Conservation (phyloP, 352 stramenopile genomes). For the Pythium utonaiense region DNA sequence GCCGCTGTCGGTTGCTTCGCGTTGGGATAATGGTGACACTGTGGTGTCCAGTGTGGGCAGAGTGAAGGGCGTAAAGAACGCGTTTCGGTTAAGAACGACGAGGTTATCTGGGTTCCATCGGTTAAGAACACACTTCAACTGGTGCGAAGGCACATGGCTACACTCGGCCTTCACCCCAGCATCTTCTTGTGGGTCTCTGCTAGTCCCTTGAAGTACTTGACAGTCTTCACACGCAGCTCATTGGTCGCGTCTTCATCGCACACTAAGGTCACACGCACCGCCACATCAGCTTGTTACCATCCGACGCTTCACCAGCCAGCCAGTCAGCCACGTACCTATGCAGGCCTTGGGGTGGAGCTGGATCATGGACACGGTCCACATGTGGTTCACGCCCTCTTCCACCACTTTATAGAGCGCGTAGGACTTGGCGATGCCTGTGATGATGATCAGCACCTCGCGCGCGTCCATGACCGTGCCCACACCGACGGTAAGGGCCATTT, state of each 20-base stretch:
- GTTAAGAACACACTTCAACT: background rate
- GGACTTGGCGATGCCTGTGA: constrained; percentile 81
- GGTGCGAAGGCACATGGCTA: background rate
- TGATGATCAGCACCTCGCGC: constrained; percentile 86
- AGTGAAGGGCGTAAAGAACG: background rate
- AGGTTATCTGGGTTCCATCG: background rate
- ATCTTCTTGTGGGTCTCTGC: constrained; percentile 46
- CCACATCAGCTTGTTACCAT: too few species aligned
- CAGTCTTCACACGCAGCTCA: constrained; percentile 88
- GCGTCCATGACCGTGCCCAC: constrained; percentile 88
- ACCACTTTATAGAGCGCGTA: constrained; percentile 89
- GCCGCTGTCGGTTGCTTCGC: background rate
- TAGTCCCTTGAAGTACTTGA: constrained; percentile 90
- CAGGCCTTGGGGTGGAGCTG: constrained; percentile 79
- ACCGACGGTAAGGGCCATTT: constrained; percentile 87
- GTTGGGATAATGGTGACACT: background rate
- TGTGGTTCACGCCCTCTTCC: constrained; percentile 89
- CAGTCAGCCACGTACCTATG: constrained; percentile 46
- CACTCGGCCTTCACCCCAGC: constrained; percentile 15
- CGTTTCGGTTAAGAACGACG: background rate
- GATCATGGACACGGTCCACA: constrained; percentile 89
- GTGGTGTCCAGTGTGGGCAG: background rate
- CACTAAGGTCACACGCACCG: constrained; percentile 35
- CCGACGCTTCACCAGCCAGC: too few species aligned
- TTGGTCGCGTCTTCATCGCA: constrained; percentile 88